These are phyloP conservation scores for Colletotrichum sp. DNA, from an alignment of 2,329 filamentous ascomycete species.

Conservation along the genomic window DNA sequence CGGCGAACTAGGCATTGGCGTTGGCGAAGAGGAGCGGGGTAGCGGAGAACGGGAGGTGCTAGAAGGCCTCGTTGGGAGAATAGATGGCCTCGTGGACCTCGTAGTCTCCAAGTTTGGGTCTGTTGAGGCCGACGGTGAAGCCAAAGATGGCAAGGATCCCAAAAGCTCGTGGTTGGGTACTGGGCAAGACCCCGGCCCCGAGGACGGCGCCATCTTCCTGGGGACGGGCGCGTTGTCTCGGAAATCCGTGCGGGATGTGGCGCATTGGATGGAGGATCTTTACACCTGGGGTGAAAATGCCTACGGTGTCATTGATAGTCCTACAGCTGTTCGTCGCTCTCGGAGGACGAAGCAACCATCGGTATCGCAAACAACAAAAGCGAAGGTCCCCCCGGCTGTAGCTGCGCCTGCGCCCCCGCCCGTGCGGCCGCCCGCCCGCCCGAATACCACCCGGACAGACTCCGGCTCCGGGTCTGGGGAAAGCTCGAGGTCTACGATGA, in stretches of 20 bases:
- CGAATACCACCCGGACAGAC: not conserved
- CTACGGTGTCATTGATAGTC: constrained; percentile 84
- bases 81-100: constrained; percentile 86
- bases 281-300: constrained; percentile 84
- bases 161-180: constrained; percentile 71
- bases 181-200: constrained; percentile 68
- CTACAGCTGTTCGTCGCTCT: constrained; percentile 66
- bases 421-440: not conserved
- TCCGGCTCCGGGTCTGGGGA: constrained; percentile 7
- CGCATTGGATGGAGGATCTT: constrained; percentile 87
- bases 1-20: constrained; percentile 90
- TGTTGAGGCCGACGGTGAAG: constrained; percentile 29
- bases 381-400: not conserved
- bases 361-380: not conserved
- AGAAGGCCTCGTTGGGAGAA: constrained; percentile 81
- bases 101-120: constrained; percentile 84
- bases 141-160: constrained; percentile 33
- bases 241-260: constrained; percentile 73
- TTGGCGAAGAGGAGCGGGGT: constrained; percentile 93
- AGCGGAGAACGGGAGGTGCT: constrained; percentile 93
- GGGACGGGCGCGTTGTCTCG: constrained; percentile 77
- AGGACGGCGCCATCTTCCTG: constrained; percentile 87
- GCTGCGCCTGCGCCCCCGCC: not conserved
- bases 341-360: constrained; percentile 40
- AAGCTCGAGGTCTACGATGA: constrained; percentile 11